Conservation (phyloP, 345 rosid species). For the Carallia pectinifolia region DNA sequence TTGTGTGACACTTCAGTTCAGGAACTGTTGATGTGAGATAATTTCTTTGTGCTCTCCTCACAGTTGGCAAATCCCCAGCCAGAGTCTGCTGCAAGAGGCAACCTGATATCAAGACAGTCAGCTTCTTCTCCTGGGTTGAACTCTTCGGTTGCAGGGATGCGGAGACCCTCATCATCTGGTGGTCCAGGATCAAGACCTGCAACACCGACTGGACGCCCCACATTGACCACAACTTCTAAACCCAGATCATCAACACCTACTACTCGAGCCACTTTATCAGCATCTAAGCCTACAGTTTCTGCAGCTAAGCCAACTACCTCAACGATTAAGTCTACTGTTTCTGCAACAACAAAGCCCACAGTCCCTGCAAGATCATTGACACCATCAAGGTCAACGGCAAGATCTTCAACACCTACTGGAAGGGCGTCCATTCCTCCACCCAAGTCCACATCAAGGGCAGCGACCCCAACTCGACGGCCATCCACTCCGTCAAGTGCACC, state of each 20-base stretch:
- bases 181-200: constrained; percentile 92
- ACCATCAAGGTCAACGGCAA: constrained; percentile 73
- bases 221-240: constrained; percentile 52
- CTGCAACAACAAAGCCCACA: constrained; percentile 46
- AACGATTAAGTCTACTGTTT: constrained; percentile 36
- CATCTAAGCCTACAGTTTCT: constrained; percentile 47
- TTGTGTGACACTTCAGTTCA: constrained; percentile 10
- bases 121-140: constrained; percentile 70
- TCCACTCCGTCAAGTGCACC: constrained; percentile 55
- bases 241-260: constrained; percentile 87
- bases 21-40: constrained; percentile 15
- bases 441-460: constrained; percentile 67
- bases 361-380: constrained; percentile 78
- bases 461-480: constrained; percentile 88
- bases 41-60: constrained; percentile 25
- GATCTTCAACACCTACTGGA: constrained; percentile 88
- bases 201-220: constrained; percentile 80
- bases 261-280: constrained; percentile 62
- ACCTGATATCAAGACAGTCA: constrained; percentile 58
- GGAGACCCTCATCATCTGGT: constrained; percentile 95
- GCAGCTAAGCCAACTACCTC: constrained; percentile 36
- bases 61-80: constrained; percentile 74
- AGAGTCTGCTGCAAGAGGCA: constrained; percentile 59
- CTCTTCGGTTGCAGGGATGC: constrained; percentile 52
- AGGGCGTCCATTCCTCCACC: constrained; percentile 70